Evolutionary conservation across 176 grass and related monocot species (phyloP).

Genomic region (Triticum dicoccoides): DNA sequence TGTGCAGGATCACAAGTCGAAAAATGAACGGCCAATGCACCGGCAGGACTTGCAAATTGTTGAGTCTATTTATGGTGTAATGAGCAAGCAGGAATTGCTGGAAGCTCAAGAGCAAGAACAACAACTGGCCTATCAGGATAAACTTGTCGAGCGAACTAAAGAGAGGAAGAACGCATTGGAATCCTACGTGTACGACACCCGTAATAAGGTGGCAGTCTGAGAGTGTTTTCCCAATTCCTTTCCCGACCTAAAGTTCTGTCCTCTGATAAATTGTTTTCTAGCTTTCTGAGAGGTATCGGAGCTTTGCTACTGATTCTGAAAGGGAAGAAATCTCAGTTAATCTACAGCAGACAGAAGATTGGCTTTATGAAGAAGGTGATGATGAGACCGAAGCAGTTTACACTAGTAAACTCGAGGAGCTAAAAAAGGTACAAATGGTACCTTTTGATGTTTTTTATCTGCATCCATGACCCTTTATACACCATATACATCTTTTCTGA

Average conservation of each 20-base stretch:
- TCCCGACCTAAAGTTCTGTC: conserved; percentile 2
- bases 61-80: conserved; percentile 63
- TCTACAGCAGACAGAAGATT: conserved; percentile 91
- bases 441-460: conserved; percentile 26
- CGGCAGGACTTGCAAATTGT: conserved; percentile 56
- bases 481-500: background rate
- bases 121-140: conserved; percentile 73
- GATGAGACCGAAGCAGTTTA: conserved; percentile 96
- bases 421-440: conserved; percentile 68
- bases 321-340: conserved; percentile 72
- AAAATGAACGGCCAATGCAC: conserved; percentile 39
- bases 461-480: background rate
- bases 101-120: conserved; percentile 83
- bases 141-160: conserved; percentile 79
- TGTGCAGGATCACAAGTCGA: conserved; percentile 50
- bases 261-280: conserved; percentile 39
- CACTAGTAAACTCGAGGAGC: conserved; percentile 73
- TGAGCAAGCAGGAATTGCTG: conserved; percentile 57
- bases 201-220: conserved; percentile 72
- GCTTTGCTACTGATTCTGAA: conserved; percentile 93
- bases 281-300: conserved; percentile 87
- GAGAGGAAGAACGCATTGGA: conserved; percentile 94
- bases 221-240: conserved; percentile 12
- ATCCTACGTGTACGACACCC: conserved; percentile 89
- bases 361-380: conserved; percentile 99